A percentile compares a stretch with the other conserved stretches of the same genome.
Evolutionary conservation across 805 yeast species (phyloP).

Genomic region (Pichia gijzeniarum): DNA sequence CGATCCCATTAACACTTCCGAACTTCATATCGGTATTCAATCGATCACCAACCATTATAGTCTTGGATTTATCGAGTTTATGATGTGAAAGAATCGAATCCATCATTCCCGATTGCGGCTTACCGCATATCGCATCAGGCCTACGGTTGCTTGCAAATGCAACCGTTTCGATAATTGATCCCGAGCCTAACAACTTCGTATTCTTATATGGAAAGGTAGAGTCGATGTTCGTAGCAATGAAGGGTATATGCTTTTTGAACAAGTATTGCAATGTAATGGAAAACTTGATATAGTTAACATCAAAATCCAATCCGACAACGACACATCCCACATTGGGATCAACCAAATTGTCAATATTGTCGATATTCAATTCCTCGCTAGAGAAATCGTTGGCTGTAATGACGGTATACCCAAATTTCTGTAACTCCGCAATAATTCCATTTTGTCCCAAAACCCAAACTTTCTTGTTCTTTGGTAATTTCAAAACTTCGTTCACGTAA

Average conservation of each 20-base stretch:
- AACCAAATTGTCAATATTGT: slow-evolving; percentile 50
- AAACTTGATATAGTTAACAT: slow-evolving; percentile 73
- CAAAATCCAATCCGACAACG: slow-evolving; percentile 76
- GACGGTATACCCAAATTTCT: slow-evolving; percentile 63
- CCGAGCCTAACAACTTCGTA: slow-evolving; percentile 87
- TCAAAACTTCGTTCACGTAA: slow-evolving; percentile 68
- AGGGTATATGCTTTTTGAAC: slow-evolving; percentile 55
- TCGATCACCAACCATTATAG: slow-evolving; percentile 94
- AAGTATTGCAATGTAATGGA: slow-evolving; percentile 80
- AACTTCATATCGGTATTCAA: slow-evolving; percentile 92
- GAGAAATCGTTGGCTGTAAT: slow-evolving; percentile 57
- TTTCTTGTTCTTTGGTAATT: slow-evolving; percentile 68
- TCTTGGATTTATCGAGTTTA: slow-evolving; percentile 47
- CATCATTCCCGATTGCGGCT: slow-evolving; percentile 87
- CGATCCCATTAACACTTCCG: slow-evolving; percentile 82
- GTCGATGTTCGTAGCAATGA: slow-evolving; percentile 91
- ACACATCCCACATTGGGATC: slow-evolving; percentile 83
- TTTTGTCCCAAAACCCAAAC: slow-evolving; percentile 86
- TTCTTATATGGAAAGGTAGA: slow-evolving; percentile 92
- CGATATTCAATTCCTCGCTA: slow-evolving; percentile 37
- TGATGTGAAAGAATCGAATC: slow-evolving; percentile 72
- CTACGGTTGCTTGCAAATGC: slow-evolving; percentile 69
- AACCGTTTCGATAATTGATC: slow-evolving; percentile 76
- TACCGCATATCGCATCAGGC: slow-evolving; percentile 78
- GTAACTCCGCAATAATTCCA: slow-evolving; percentile 79